phyloP scores from a whole-genome alignment of 1,139 yeast species.

The Zygosaccharomyces sapae region DNA sequence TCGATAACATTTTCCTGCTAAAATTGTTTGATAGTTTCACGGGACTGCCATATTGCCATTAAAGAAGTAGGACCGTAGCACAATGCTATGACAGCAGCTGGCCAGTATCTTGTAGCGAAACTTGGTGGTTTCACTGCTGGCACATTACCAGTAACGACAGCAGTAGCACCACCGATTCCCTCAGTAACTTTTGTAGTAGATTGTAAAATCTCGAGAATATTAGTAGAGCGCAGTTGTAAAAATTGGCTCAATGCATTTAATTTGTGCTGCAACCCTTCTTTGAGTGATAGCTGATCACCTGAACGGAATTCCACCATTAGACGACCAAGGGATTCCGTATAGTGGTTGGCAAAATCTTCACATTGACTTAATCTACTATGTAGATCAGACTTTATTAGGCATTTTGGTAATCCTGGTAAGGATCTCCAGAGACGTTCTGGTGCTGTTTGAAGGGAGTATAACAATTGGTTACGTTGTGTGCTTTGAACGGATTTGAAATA shows the following conservation, averaged over 20 bases:
- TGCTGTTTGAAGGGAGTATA: slow-evolving; percentile 38
- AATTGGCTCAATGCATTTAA: slow-evolving; percentile 10
- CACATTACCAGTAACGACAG: slow-evolving; percentile 2
- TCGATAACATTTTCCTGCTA: slow-evolving; percentile 54
- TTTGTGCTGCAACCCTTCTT: slow-evolving; percentile 20
- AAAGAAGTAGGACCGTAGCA: slow-evolving; percentile 52
- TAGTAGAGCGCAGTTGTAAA: slow-evolving; percentile 15
- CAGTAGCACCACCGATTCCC: neutral
- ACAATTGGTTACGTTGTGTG: slow-evolving; percentile 32
- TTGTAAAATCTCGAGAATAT: slow-evolving; percentile 20
- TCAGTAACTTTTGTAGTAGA: slow-evolving; percentile 15
- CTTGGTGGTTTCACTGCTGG: slow-evolving; percentile 43
- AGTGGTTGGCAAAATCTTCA: slow-evolving; percentile 3
- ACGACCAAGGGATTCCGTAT: slow-evolving; percentile 11
- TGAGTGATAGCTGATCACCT: slow-evolving; percentile 9
- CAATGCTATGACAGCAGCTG: slow-evolving; percentile 41
- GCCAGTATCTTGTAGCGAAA: slow-evolving; percentile 62
- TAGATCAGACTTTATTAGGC: slow-evolving; percentile 7
- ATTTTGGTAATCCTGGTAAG: slow-evolving; percentile 20
- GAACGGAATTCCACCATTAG: slow-evolving; percentile 13
- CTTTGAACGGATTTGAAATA: slow-evolving; percentile 21
- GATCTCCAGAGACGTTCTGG: slow-evolving; percentile 13
- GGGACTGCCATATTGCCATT: slow-evolving; percentile 45
- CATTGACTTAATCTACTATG: neutral
- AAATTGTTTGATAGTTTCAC: slow-evolving; percentile 54